Evolutionary conservation across 2,329 filamentous ascomycete genomes (phyloP).

Genomic region (Bipolaris oryzae): DNA sequence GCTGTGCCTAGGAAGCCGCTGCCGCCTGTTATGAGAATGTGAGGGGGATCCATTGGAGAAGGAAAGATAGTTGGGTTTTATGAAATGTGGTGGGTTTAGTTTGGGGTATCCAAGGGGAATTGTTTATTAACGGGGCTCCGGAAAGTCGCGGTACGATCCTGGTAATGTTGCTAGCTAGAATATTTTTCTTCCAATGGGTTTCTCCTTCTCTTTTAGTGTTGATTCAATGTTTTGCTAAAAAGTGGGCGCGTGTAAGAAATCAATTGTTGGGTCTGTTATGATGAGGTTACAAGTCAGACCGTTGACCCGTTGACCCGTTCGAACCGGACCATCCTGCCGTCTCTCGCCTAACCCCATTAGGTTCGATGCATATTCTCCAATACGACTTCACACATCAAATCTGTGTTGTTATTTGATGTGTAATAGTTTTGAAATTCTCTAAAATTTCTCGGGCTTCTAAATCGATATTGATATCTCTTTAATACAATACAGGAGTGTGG

Average conservation of each 20-base stretch:
- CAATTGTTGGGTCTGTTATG: neutral
- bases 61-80: no score
- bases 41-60: constrained; percentile 26
- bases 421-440: no score
- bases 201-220: neutral
- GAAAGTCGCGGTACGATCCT: neutral
- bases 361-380: neutral
- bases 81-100: constrained; percentile 13
- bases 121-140: no score
- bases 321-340: neutral
- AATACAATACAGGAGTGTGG: neutral
- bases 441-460: no score
- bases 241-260: neutral
- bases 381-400: neutral
- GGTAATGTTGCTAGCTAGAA: no score
- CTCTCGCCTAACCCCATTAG: constrained; percentile 4
- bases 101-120: neutral
- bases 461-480: neutral
- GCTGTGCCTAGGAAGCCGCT: constrained; percentile 54
- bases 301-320: neutral
- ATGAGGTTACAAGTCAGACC: constrained; percentile 1
- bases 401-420: no score
- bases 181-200: neutral
- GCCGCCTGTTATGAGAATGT: constrained; percentile 55
- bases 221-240: neutral